Percentiles rank a stretch among this genome's conserved stretches.
phyloP scores from a whole-genome alignment of 164 flowering plant genomes.

The Platanus orientalis region DNA sequence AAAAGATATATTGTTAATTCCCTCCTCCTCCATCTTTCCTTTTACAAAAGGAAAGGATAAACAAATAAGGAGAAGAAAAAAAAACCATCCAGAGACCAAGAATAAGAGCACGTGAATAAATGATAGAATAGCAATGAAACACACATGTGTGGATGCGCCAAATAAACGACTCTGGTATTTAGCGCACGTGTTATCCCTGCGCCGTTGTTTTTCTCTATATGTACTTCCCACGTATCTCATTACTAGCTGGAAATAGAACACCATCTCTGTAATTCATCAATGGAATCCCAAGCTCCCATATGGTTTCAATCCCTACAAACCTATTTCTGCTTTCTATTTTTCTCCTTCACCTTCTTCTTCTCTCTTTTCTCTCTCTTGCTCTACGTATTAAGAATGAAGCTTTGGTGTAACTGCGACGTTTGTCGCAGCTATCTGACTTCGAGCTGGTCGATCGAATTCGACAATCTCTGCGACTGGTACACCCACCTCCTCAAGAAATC shows the following conservation, averaged over 20 bases:
- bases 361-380: slow-evolving; percentile 25
- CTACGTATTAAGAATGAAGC: slow-evolving; percentile 21
- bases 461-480: slow-evolving; percentile 66
- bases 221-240: background rate
- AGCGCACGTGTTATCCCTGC: slow-evolving; percentile 14
- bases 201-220: background rate
- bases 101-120: too few relatives aligned
- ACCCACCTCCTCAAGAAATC: slow-evolving; percentile 49
- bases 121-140: too few relatives aligned
- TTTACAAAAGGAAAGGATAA: too few relatives aligned
- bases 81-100: too few relatives aligned
- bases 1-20: too few relatives aligned
- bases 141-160: too few relatives aligned
- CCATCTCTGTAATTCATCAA: background rate
- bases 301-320: slow-evolving; percentile 8
- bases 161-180: background rate
- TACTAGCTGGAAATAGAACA: background rate
- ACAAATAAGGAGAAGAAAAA: too few relatives aligned
- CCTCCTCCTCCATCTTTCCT: too few relatives aligned
- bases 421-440: slow-evolving; percentile 38
- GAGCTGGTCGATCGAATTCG: slow-evolving; percentile 43
- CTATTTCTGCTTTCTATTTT: slow-evolving; percentile 25
- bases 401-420: slow-evolving; percentile 48
- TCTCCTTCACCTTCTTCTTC: slow-evolving; percentile 29
- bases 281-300: slow-evolving; percentile 8